Evolutionary conservation across 2,329 filamentous ascomycete genomes (phyloP).

Genomic region (Trichoderma lentiforme): DNA sequence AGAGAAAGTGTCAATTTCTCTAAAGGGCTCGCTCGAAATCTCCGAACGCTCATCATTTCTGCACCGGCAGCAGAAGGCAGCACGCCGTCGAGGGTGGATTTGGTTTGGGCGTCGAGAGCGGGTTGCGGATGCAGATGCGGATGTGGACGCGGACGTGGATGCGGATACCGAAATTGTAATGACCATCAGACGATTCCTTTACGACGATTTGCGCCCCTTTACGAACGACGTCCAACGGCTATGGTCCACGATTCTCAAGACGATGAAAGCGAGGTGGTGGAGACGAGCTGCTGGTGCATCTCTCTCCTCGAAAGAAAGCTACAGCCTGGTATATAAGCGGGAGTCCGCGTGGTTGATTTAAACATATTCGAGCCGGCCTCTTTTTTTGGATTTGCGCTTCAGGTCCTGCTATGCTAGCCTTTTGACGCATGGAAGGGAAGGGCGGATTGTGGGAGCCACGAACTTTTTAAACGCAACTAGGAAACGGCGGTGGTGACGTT

Average conservation of each 20-base stretch:
- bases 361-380: conserved; percentile 19
- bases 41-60: conserved; percentile 6
- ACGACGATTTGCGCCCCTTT: conserved; percentile 32
- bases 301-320: conserved; percentile 11
- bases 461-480: conserved; percentile 15
- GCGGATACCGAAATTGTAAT: conserved; percentile 37
- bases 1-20: conserved; percentile 77
- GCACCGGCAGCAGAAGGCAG: background rate
- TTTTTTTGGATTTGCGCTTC: conserved; percentile 17
- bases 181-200: conserved; percentile 39
- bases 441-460: conserved; percentile 17
- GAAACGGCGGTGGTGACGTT: conserved; percentile 13
- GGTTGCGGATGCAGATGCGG: background rate
- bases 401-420: background rate
- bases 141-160: background rate
- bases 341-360: conserved; percentile 18
- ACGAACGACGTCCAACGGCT: conserved; percentile 22
- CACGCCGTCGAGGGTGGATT: background rate
- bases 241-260: conserved; percentile 16
- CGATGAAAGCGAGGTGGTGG: conserved; percentile 8
- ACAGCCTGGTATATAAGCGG: conserved; percentile 20
- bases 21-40: conserved; percentile 41
- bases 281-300: conserved; percentile 22
- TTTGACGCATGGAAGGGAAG: conserved; percentile 12
- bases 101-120: background rate